Evolutionary conservation across 805 yeast species (phyloP), one percentile per base, ranked within the genome.

Genomic region (Ogataea paraovalis): DNA sequence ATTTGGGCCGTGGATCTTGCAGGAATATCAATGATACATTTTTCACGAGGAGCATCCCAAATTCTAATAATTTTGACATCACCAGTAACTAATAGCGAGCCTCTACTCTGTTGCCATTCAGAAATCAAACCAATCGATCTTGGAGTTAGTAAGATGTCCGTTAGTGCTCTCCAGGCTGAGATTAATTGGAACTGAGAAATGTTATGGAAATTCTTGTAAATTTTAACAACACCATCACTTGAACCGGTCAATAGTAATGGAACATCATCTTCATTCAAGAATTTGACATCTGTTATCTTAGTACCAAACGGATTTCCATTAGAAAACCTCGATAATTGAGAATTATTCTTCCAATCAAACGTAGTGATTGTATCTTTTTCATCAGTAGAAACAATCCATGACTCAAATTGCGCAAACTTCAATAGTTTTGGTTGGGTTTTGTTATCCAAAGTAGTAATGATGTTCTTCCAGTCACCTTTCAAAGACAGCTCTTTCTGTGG

Each of bases 71-170:
- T 83, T 58, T 91, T 87, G 8, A 88, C 96, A 70, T 94, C 98
- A 41, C 99, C 99, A 37, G 96, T 90, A 1, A 87, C 96, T 45
- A 92, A 70, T 34, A 94, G 70, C 0, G 96, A 80, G 0, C 99
- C 99, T 50, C 97, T 73, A 40, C 94, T 85, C 61, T 94, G 99
- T 65, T 92, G 98, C 99, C 99, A 94, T 56, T 94, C 98, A 10
- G 91, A 81, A 18, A 89, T 76, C 44, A 92, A 70, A 3, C 97
- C 97, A 14, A 88, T 80, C 23, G 90, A 83, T 58, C 87, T 76
- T 22, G 92, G 87, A 0, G 96, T 84, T 22, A 89, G 72, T 16
- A 89, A 68, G 60, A 92, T 73, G 63, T 91, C 97, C 0, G 96
- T 85, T 48, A 94, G 73, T 0, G 96, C 97, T 63, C 97, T 78